Base-by-base conservation (phyloP, 768 basidiomycete genomes). In the Termitomyces eurrhizus region DNA sequence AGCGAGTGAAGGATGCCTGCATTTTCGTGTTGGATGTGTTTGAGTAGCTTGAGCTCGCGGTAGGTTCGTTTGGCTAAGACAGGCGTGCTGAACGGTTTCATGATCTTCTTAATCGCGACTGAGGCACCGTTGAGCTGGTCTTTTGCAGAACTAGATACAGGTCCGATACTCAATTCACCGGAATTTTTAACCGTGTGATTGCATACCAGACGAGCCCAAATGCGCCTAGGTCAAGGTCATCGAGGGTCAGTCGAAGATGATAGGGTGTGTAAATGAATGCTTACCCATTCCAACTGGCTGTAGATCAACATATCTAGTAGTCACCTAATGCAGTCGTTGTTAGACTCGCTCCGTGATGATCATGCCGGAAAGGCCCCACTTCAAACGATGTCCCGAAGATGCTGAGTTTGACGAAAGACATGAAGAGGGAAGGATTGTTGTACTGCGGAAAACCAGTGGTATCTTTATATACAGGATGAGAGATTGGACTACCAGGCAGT, bases 81-180 rank as follows among this genome's bases (percentile, higher is more conserved):
- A 21, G 97, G 95, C 7, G 97, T 98, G 72, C 90, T 92, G 79
- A 99, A 99, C 7, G 97, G 97, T 75, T 99, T 99, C 96, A 98
- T 98, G 80, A 98, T 99, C 87, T 98, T 98, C 86, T 99, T 99
- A 80, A 99, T 95, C 69, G 97, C 97, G 59, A 96, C 95, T 18
- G 93, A 91, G 50, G 93, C 85, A 45, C 87, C 90, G 9, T 94
- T 96, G 57, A 98, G 85, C 75, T 98, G 95, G 73, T 96, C 92
- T 74, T 95, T 95, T 37, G 93, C 90, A 18, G 94, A 95, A 69
- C 95, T 96, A 66, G 26, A 56, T 44, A 60, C 41, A 32, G 7
- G 21, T 32, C 29, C 11, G 13, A 18, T 18, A n/a, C n/a, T n/a
- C 44, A 12, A 11, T 4, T 48, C 7, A 46, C n/a, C 29, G 44